Base-by-base conservation (phyloP, 2,329 filamentous ascomycete genomes). In the Xylariales sp. region DNA sequence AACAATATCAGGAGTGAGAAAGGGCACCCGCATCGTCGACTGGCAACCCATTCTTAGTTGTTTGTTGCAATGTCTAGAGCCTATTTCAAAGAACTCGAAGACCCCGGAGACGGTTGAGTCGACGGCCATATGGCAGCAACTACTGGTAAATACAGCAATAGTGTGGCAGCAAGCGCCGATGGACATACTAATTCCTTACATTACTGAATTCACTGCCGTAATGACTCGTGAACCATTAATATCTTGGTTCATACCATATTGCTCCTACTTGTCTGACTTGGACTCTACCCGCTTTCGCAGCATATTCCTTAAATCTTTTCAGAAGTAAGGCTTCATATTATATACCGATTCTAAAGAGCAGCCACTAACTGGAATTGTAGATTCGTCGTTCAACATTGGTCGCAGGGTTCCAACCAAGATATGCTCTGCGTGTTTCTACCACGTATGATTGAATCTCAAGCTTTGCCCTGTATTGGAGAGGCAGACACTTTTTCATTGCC, bases 241-340 rank as follows among this genome's bases (percentile, higher is more conserved):
- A 75, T 81, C 81, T 59, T 91, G 90, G 83, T 98, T 97, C 78
- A 86, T 98, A 50, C 86, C 90, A 0, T 97, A 98, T 79, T 97
- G 93, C 79, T 90, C 91, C 14, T 90, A 93, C 60, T 90, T 96
- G 72, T 90, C 93, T 0, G 87, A 93, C 62, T 83, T 97, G 43
- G 90, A 94, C 53, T 78, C 86, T 1, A 87, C 90, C 61, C 87
- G 92, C 46, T 99, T 98, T 76, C 87, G 89, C 62, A 90, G 89
- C 70, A 83, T 97, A n/a, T 86, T 97, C 39, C 84, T 94, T 7
- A 90, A 89, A 45, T 90, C 92, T 65, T 94, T 98, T 73, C 93
- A 97, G 78, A 93, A 88, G 87, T 93, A 81, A 78, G 81, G 45
- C 34, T 1, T 28, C 16, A n/a, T 36, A 45, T n/a, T 16, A n/a